Evolutionary conservation across 768 basidiomycete genomes (phyloP).

Genomic region (Daedalea quercina): DNA sequence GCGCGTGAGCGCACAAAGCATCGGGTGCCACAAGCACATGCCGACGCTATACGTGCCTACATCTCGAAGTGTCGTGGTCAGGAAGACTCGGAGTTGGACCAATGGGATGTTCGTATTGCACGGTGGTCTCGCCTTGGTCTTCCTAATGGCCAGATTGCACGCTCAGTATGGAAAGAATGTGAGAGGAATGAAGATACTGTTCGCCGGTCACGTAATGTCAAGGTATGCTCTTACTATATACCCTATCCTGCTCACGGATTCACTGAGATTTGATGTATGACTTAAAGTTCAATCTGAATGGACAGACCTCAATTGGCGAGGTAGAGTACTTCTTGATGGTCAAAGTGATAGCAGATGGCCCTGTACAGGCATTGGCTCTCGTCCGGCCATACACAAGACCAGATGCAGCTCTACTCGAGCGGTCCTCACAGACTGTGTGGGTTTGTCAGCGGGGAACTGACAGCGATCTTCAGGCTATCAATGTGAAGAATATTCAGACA

Average conservation of each 20-base stretch:
- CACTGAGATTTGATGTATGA: not conserved
- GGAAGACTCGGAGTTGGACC: not conserved
- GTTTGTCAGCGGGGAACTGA: not conserved
- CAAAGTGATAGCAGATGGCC: not conserved
- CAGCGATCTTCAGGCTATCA: conserved; percentile 1
- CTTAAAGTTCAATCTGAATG: not conserved
- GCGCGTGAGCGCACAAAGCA: not conserved
- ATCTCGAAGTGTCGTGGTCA: not conserved
- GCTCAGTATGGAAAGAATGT: conserved; percentile 30
- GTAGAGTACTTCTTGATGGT: conserved; percentile 12
- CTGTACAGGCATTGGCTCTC: conserved; percentile 1
- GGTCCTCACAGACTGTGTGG: conserved; percentile 2
- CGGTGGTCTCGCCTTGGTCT: conserved; percentile 30
- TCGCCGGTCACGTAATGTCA: conserved; percentile 26
- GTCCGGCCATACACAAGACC: conserved; percentile 2
- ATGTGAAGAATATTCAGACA: conserved; percentile 2
- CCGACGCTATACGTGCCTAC: not conserved
- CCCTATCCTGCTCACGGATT: not conserved
- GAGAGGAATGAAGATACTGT: conserved; percentile 4
- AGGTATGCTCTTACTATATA: conserved; percentile 22
- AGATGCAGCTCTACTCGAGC: not conserved
- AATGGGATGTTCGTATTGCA: not conserved
- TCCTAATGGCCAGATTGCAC: conserved; percentile 32
- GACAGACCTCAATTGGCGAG: conserved; percentile 5
- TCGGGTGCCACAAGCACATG: not conserved